Conservation (phyloP, 2,329 filamentous ascomycete genomes). For the Diaporthe nobilis region DNA sequence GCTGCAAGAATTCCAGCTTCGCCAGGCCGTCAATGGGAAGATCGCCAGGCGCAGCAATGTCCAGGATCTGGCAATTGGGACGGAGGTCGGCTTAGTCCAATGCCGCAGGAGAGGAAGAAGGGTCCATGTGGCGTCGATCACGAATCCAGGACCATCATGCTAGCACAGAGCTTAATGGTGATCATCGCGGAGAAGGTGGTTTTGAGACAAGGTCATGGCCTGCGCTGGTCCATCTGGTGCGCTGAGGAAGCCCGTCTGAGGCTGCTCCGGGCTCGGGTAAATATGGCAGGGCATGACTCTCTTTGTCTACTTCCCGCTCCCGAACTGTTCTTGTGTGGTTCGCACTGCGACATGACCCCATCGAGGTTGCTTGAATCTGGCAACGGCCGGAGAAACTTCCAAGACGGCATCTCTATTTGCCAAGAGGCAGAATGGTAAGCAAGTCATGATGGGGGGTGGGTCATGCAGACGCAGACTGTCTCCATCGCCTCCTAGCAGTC, state of each 20-base stretch:
- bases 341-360: background rate
- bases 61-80: background rate
- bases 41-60: background rate
- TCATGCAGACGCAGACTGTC: background rate
- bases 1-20: background rate
- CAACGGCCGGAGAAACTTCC: slow-evolving; percentile 16
- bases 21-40: background rate
- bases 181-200: slow-evolving; percentile 28
- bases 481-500: background rate
- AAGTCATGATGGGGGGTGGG: background rate
- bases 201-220: slow-evolving; percentile 12
- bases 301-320: background rate
- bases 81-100: slow-evolving; percentile 15
- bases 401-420: slow-evolving; percentile 11
- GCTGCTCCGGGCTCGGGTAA: slow-evolving; percentile 8
- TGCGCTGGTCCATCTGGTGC: background rate
- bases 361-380: background rate
- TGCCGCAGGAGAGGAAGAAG: slow-evolving; percentile 6
- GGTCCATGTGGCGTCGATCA: slow-evolving; percentile 32
- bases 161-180: slow-evolving; percentile 22
- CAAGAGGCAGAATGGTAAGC: background rate
- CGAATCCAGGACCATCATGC: slow-evolving; percentile 4
- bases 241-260: background rate
- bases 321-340: background rate
- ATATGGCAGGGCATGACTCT: slow-evolving; percentile 15